Evolutionary conservation across 768 basidiomycete genomes (phyloP), one percentile per base, ranked within the genome.

Genomic region (Pleurotus sapidus): DNA sequence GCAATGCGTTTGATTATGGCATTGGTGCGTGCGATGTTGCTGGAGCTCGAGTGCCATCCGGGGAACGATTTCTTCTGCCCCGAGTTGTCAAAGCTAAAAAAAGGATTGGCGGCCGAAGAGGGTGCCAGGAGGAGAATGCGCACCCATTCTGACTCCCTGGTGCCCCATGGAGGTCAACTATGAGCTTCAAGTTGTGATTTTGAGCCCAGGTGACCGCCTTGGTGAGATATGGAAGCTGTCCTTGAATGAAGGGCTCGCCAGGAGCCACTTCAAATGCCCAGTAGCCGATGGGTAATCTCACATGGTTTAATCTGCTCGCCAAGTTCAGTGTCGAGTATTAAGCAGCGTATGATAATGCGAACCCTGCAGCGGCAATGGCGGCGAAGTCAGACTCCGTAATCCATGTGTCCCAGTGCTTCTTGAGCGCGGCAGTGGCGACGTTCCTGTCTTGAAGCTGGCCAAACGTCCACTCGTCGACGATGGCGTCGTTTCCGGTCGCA

Each of bases 271-370:
- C 91, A 64, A 87, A 93, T 1, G 89, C 92, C 91, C 91, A 95
- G 69, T 91, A 96, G 11, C 93, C 94, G 45, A 95, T 90, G 12
- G 92, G 91, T 38, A 93, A 65, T 46, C 91, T 84, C 56, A 93
- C 87, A 68, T 92, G 90, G 65, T 92, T 93, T 54, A 93, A 74
- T 14, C 90, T 89, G 30, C 30, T 34, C 30, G 30, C 30, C 30
- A 11, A 34, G 30, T 34, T 34, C 30, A 34, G 30, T 9, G 30
- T 34, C 30, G 30, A 34, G 30, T 34, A 34, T 34, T 11, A 9
- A 34, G 30, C 9, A 34, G 30, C 30, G 8, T 34, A 34, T 34
- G 30, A 34, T 11, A 34, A 34, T 34, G 30, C 9, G 71, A 20
- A 89, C 89, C 89, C 89, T 5, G 91, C 90, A 45, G 80, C 84